These are phyloP conservation scores for Capsicum chinense DNA, from an alignment of 257 asterid species.

Conservation along the genomic window DNA sequence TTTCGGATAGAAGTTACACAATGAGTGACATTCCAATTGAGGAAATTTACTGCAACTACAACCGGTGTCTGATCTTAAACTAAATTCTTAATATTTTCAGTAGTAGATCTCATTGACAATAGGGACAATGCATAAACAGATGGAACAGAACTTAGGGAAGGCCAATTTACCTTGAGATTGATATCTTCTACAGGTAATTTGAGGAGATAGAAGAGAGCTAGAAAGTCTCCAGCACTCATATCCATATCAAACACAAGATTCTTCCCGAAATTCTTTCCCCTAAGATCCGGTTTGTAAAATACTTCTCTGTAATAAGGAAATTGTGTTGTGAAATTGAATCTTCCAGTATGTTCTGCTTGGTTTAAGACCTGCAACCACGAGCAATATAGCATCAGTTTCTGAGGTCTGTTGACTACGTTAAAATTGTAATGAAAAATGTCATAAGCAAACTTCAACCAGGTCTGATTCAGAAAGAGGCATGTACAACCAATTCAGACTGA, in stretches of 20 bases:
- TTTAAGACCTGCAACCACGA: slow-evolving; percentile 64
- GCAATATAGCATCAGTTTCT: not conserved
- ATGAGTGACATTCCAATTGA: not conserved
- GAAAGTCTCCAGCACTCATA: slow-evolving; percentile 92
- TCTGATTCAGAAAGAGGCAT: not conserved
- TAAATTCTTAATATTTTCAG: not conserved
- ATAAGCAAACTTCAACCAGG: not conserved
- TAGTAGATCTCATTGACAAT: not conserved
- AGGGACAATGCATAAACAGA: not conserved
- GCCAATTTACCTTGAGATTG: slow-evolving; percentile 63
- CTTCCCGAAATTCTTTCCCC: slow-evolving; percentile 57
- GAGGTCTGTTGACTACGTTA: not conserved
- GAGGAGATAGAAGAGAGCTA: slow-evolving; percentile 83
- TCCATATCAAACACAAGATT: slow-evolving; percentile 86
- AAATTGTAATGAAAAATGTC: not conserved
- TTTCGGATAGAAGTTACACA: not conserved
- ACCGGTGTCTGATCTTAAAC: not conserved
- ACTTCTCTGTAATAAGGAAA: slow-evolving; percentile 63
- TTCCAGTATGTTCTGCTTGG: slow-evolving; percentile 54
- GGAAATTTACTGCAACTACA: not conserved
- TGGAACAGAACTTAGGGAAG: not conserved
- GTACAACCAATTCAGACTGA: not conserved
- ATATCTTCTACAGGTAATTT: slow-evolving; percentile 65
- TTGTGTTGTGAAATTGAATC: slow-evolving; percentile 67
- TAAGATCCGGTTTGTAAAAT: slow-evolving; percentile 54